Evolutionary conservation across 768 basidiomycete genomes (phyloP), one percentile per base, ranked within the genome.

Genomic region (Xanthoconium stramineum): DNA sequence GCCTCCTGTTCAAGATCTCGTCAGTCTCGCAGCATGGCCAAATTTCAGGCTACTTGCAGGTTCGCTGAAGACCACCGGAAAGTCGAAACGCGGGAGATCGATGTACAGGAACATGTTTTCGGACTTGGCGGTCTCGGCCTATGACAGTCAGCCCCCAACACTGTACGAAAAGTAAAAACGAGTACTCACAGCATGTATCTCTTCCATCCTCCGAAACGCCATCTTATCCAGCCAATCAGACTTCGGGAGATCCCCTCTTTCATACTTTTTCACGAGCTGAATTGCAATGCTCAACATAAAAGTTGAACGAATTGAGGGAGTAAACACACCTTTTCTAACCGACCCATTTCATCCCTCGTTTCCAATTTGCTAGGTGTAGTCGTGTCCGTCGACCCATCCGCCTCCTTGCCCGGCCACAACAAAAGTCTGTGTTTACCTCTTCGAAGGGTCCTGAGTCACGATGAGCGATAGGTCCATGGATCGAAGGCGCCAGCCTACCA

Each of bases 141-240:
- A 60, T 0, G n/a, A 33, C 7, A 35, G 43, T 48, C 7, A 47
- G 39, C n/a, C 40, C 24, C 20, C 19, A 40, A 58, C 30, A 13
- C 47, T 6, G 55, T 33, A 52, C 45, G 17, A 29, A 54, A 44
- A 33, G 33, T 50, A 40, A 6, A 12, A 20, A 3, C 44, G 11
- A 44, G 36, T 15, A 62, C 87, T 55, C 68, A 94, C 95, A 3
- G 92, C 84, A 68, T 98, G 96, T 29, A 95, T 85, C 69, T 94
- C 90, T 60, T 94, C 94, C 80, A 98, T 96, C 75, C 89, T 92
- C 45, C 95, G 78, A 75, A 98, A 99, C 7, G 91, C 86, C 74
- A 97, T 73, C 58, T 89, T 88, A 68, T 98, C 95, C 8, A 98
- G 75, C 97, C 97, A 99, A 54, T 98, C 97, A 3, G 92, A 88